These are phyloP conservation scores for Quercus rubra DNA, from an alignment of 306 rosid species.

Conservation along the genomic window DNA sequence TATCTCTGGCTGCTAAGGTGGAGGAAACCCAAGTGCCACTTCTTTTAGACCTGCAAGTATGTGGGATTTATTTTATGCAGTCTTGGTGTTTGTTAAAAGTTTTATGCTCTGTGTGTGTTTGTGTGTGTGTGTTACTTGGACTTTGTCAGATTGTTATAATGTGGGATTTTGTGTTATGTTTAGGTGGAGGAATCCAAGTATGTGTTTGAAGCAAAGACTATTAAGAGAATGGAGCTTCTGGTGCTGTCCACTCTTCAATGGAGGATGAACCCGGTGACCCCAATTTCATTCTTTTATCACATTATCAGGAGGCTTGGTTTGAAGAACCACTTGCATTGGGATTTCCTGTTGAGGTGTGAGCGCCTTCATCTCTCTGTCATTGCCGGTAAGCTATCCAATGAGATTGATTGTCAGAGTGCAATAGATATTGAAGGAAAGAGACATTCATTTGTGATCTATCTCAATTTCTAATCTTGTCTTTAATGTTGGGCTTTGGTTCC, in stretches of 20 bases:
- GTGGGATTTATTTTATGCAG: conserved; percentile 16
- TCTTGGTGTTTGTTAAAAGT: conserved; percentile 47
- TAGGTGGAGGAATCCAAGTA: conserved; percentile 77
- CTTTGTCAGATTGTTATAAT: conserved; percentile 1
- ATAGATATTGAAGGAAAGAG: neutral
- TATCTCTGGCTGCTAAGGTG: conserved; percentile 85
- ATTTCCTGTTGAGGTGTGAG: conserved; percentile 70
- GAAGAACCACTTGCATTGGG: conserved; percentile 68
- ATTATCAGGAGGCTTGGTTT: conserved; percentile 74
- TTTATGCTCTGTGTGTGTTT: neutral
- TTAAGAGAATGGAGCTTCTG: conserved; percentile 94
- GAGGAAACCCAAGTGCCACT: conserved; percentile 86
- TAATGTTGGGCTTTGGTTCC: conserved; percentile 15
- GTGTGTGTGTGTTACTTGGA: neutral
- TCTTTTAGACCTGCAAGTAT: conserved; percentile 80
- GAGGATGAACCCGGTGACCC: conserved; percentile 94
- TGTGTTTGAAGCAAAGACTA: conserved; percentile 75
- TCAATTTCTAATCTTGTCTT: conserved; percentile 6
- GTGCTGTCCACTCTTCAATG: conserved; percentile 82
- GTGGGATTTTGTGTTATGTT: conserved; percentile 7
- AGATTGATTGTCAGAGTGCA: neutral
- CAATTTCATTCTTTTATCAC: conserved; percentile 82
- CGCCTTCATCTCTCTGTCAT: conserved; percentile 60
- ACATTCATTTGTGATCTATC: neutral
- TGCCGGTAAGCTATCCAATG: conserved; percentile 42